phyloP scores from a whole-genome alignment of 345 rosid species.

The Salix caprea region DNA sequence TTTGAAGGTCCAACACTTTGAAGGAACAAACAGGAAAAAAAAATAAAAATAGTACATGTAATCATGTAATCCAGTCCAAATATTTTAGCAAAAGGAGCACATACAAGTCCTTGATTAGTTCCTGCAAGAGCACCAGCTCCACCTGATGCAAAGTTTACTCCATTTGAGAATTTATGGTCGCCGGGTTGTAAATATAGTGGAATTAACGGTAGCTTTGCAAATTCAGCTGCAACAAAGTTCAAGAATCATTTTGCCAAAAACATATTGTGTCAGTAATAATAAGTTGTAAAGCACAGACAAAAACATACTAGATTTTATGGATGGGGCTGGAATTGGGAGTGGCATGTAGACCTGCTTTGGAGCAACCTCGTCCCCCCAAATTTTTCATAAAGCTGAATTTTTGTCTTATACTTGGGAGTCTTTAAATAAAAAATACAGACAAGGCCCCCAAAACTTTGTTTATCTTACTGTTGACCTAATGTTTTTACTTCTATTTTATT shows the following conservation, averaged over 20 bases:
- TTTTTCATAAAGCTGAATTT: too few species aligned
- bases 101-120: constrained; percentile 37
- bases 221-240: constrained; percentile 29
- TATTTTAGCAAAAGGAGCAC: neutral
- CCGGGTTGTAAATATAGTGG: constrained; percentile 42
- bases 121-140: constrained; percentile 50
- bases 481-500: too few species aligned
- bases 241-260: neutral
- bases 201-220: constrained; percentile 38
- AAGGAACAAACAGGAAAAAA: neutral
- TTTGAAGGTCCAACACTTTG: constrained; percentile 35
- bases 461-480: too few species aligned
- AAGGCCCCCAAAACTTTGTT: too few species aligned
- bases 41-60: neutral
- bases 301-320: too few species aligned
- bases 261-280: neutral
- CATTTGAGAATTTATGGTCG: constrained; percentile 21
- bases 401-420: too few species aligned
- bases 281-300: too few species aligned
- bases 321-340: too few species aligned
- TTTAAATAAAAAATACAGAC: too few species aligned
- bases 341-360: too few species aligned
- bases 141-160: constrained; percentile 46
- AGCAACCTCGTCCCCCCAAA: too few species aligned
- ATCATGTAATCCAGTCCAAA: neutral